Evolutionary conservation across 192 early-diverging fungal genomes (phyloP), one percentile per base, ranked within the genome.

Genomic region (Coemansia sp.): DNA sequence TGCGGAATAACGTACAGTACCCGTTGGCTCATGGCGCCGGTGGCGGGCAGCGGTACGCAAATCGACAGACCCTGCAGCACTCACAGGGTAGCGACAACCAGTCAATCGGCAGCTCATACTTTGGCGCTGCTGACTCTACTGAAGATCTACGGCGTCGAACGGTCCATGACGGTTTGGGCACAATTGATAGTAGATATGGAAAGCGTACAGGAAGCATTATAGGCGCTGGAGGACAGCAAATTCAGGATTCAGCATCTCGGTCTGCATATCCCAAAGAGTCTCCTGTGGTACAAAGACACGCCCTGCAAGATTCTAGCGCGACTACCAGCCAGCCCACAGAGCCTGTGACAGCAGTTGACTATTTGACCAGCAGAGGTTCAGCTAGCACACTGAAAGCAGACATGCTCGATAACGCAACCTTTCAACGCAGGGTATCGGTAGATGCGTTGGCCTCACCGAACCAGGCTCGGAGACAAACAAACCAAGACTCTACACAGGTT

Each of bases 1-100:
- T 81, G 54, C 73, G 78, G 37, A 81, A 75, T 59, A 75, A 81
- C 53, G 23, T 66, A 11, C 62, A 66, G 24, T 51, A 65, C 11
- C 48, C 45, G 43, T 22, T 57, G 6, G 29, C 54, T 9, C 61
- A 45, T n/a, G 41, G 59, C 27, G 54, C 54, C 4, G 14, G 39
- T 20, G 66, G 65, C 16, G 51, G 35, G 12, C 55, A 54, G 19
- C 66, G 62, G 55, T 57, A 51, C 56, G 62, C 59, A 53, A 38
- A 48, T 5, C 58, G 61, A 7, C 61, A 68, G 48, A 32, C 63
- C 58, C 59, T 55, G 18, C 68, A 62, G 32, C 45, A 37, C n/a
- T 1, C 29, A 16, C 29, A 56, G 4, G 22, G 16, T 4, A 56
- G 54, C 29, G 29, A 37, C 13, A 49, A 20, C 19, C 48, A 49